A percentile compares a stretch with the other conserved stretches of the same genome.
Evolutionary conservation across 768 basidiomycete species (phyloP).

Genomic region (Arthromyces matolae): DNA sequence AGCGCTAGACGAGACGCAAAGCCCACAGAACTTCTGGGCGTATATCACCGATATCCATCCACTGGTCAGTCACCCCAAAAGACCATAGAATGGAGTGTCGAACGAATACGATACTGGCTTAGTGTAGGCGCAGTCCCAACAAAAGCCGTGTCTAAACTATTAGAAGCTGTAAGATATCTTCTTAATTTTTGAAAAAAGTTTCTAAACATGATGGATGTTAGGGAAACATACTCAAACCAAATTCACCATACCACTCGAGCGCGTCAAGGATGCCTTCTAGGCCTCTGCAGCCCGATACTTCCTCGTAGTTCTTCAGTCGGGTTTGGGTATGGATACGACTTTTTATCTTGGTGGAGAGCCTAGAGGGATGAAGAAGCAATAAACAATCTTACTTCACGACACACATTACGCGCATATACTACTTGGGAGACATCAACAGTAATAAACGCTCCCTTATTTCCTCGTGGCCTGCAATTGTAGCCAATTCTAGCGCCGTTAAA

Average conservation of each 20-base stretch:
- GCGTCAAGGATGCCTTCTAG: slow-evolving; percentile 15
- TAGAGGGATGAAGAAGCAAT: too few species aligned
- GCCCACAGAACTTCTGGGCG: slow-evolving; percentile 84
- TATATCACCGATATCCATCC: slow-evolving; percentile 75
- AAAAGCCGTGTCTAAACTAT: slow-evolving; percentile 67
- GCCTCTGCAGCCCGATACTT: not conserved
- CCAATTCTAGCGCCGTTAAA: slow-evolving; percentile 57
- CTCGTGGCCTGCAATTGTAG: slow-evolving; percentile 52
- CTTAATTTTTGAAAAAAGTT: not conserved
- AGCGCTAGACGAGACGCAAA: slow-evolving; percentile 72
- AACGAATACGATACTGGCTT: slow-evolving; percentile 89
- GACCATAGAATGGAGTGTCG: slow-evolving; percentile 85
- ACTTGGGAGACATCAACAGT: not conserved
- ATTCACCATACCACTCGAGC: slow-evolving; percentile 52
- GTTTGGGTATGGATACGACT: too few species aligned
- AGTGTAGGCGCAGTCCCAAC: slow-evolving; percentile 80
- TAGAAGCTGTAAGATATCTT: slow-evolving; percentile 68
- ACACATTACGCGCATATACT: not conserved
- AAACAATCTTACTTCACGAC: too few species aligned
- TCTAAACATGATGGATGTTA: slow-evolving; percentile 30
- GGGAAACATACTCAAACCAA: slow-evolving; percentile 61
- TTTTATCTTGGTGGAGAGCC: too few species aligned
- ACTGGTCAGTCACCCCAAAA: slow-evolving; percentile 53
- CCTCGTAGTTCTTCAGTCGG: too few species aligned
- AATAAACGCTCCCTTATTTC: slow-evolving; percentile 41